phyloP scores from a whole-genome alignment of 192 early-diverging fungal species.

The Coemansia sp. region DNA sequence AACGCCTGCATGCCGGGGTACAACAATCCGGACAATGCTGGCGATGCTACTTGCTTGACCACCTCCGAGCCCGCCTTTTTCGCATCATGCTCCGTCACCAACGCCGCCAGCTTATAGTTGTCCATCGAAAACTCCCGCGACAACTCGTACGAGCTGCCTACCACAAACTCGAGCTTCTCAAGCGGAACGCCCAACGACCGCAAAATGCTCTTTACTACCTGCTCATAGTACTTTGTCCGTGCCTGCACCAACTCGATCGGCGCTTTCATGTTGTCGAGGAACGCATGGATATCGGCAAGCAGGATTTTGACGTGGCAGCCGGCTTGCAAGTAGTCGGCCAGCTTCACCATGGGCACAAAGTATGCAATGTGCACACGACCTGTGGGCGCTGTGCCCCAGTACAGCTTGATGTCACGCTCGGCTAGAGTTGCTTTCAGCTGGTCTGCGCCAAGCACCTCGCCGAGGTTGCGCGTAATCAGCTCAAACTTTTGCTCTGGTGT shows the following conservation, averaged over 20 bases:
- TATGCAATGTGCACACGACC: conserved; percentile 96
- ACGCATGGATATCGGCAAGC: conserved; percentile 95
- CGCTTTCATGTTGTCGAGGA: conserved; percentile 98
- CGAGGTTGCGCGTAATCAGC: conserved; percentile 90
- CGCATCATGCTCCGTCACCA: conserved; percentile 90
- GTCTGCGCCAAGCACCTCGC: conserved; percentile 88
- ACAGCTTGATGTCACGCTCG: conserved; percentile 88
- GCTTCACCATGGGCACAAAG: conserved; percentile 96
- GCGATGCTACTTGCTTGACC: conserved; percentile 90
- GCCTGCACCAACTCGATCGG: conserved; percentile 84
- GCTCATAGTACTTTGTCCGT: conserved; percentile 93
- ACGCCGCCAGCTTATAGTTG: conserved; percentile 81
- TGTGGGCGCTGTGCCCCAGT: conserved; percentile 98
- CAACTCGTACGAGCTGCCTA: conserved; percentile 88
- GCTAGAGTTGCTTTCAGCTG: conserved; percentile 80
- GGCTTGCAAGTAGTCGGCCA: conserved; percentile 93
- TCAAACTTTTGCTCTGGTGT: conserved; percentile 66
- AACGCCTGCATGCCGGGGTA: conserved; percentile 98
- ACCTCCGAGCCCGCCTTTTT: conserved; percentile 99
- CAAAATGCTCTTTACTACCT: conserved; percentile 84
- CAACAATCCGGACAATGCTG: conserved; percentile 88
- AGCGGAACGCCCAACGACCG: conserved; percentile 89
- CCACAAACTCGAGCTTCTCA: conserved; percentile 88
- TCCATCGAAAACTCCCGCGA: conserved; percentile 88
- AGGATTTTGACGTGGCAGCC: conserved; percentile 88